Base-by-base conservation (phyloP, 495 filamentous ascomycete genomes). In the Hypomontagnella submonticulosa region DNA sequence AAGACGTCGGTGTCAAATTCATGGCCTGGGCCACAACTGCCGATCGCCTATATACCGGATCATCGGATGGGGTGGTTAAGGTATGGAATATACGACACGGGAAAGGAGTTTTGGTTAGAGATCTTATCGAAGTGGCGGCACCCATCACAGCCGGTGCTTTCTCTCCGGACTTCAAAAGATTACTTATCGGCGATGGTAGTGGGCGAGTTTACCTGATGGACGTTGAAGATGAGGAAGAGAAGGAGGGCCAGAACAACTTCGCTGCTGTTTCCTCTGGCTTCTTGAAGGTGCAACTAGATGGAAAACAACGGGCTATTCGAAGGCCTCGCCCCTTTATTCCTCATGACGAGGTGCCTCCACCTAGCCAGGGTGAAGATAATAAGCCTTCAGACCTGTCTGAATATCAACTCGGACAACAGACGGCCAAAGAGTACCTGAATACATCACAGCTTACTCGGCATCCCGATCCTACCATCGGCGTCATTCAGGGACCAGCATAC, bases 1-100 rank as follows among this genome's bases (percentile, higher is more conserved):
- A 85, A 16, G 95, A 98, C 70, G 88, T 89, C 0, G 95, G 95
- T 0, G 88, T 97, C 4, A 89, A 89, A 34, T 89, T 95, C 61
- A 86, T 87, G 1, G 77, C 90, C 0, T 99, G 94, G 94, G 93
- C 90, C 1, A 80, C 82, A 2, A 83, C 82, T 0, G 76, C 81
- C 4, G 86, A 90, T 48, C 81, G 90, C 0, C 85, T 97, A 43
- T 97, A 93, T 69, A 96, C 91, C n/a, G 95, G 93, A 2, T 89
- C 89, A 2, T 95, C 92, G 0, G 95, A 99, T 71, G 94, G 95
- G 1, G 79, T 89, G 0, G 81, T 99, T 5, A 97, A 92, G 55
- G 83, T 87, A 15, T 99, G 95, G 95, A 87, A 97, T 71, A 80
- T 96, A 16, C 77, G 78, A 15, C 74, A 77, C 1, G 61, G 63